A percentile compares a stretch with the other conserved stretches of the same genome.
phyloP scores from a whole-genome alignment of 2,329 filamentous ascomycete genomes.

The Golovinomyces cichoracearum region DNA sequence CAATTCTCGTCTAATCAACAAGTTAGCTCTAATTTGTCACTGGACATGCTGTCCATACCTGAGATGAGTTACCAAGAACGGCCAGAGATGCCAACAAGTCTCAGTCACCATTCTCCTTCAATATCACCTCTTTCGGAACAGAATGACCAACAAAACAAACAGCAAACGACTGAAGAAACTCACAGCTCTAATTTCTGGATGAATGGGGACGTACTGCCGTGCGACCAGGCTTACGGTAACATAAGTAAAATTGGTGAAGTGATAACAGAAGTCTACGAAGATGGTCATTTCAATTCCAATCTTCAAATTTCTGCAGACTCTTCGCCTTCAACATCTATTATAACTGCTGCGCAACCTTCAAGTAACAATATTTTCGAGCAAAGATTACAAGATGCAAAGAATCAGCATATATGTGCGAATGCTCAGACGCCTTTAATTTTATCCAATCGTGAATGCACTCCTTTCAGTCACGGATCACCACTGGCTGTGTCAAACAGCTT shows the following conservation, averaged over 20 bases:
- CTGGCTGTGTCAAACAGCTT: constrained; percentile 22
- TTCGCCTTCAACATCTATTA: constrained; percentile 22
- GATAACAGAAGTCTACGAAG: constrained; percentile 61
- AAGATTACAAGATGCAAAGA: constrained; percentile 54
- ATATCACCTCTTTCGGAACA: constrained; percentile 20
- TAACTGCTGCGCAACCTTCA: constrained; percentile 22
- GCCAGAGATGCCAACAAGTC: constrained; percentile 29
- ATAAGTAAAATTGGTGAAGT: constrained; percentile 61
- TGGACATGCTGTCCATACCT: constrained; percentile 13
- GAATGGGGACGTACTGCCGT: constrained; percentile 19
- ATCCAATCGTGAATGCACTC: constrained; percentile 42
- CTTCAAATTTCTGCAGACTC: constrained; percentile 32
- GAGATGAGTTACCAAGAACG: constrained; percentile 10
- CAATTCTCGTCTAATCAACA: constrained; percentile 20
- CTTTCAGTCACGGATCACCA: constrained; percentile 50
- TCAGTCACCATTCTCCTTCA: constrained; percentile 32
- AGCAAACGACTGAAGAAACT: constrained; percentile 29
- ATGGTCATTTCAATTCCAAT: constrained; percentile 58
- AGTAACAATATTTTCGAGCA: constrained; percentile 41
- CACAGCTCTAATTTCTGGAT: constrained; percentile 21
- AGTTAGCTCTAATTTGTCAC: constrained; percentile 7
- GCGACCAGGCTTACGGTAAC: constrained; percentile 24
- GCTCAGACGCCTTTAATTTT: constrained; percentile 21
- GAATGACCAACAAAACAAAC: constrained; percentile 24
- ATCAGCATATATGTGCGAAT: constrained; percentile 36